These are phyloP conservation scores for Guadua angustifolia DNA, from an alignment of 176 grass and related monocot genomes.

Conservation along the genomic window DNA sequence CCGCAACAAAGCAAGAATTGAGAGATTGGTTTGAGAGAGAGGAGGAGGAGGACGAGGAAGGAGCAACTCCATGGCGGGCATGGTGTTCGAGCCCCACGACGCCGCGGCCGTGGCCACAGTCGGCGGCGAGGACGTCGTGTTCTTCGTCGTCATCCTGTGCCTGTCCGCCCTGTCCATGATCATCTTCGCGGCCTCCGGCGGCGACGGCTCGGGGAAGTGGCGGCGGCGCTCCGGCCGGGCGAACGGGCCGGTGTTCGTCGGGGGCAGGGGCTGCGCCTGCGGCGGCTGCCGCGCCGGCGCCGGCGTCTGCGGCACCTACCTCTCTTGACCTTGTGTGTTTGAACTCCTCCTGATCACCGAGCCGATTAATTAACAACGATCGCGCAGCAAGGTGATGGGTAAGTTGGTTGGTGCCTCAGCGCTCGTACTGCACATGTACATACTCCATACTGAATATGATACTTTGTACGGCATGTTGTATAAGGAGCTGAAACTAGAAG, in stretches of 20 bases:
- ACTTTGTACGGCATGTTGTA: not conserved
- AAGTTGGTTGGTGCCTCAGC: not conserved
- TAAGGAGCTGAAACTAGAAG: not conserved
- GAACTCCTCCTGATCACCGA: conserved; percentile 45
- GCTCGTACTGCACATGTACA: not conserved
- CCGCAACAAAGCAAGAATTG: not conserved
- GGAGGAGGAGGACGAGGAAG: not conserved
- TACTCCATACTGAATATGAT: not conserved
- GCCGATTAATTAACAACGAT: not conserved
- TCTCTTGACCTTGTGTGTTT: not conserved
- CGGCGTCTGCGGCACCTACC: not conserved
- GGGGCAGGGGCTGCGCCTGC: not conserved
- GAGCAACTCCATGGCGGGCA: conserved; percentile 18
- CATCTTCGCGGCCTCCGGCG: not conserved
- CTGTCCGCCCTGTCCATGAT: not conserved
- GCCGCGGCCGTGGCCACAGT: not conserved
- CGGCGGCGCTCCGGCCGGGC: not conserved
- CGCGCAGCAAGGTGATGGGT: not conserved
- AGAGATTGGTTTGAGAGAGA: no score
- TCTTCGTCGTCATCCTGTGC: not conserved
- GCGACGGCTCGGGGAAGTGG: not conserved
- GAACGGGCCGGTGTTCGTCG: not conserved
- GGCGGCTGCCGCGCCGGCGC: not conserved
- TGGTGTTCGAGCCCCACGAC: conserved; percentile 43
- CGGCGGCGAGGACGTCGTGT: not conserved